Percentiles rank a stretch among this genome's conserved stretches.
Conservation (phyloP, 805 yeast species). For the Nakazawaea wyomingensis region DNA sequence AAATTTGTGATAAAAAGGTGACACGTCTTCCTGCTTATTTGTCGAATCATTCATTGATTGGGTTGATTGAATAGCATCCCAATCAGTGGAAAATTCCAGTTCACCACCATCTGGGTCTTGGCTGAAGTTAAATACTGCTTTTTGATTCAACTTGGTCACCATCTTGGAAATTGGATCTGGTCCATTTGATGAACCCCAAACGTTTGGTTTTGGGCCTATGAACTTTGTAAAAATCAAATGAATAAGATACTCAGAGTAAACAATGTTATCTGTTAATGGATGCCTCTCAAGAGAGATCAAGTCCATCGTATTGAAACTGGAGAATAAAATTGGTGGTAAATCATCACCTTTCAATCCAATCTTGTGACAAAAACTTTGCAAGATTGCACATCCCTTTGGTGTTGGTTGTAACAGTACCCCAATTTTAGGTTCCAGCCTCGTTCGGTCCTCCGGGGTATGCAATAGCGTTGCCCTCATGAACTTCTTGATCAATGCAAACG, state of each 20-base stretch:
- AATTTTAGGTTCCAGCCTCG: slow-evolving; percentile 42
- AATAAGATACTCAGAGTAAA: slow-evolving; percentile 60
- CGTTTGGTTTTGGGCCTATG: slow-evolving; percentile 63
- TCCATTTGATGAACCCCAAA: slow-evolving; percentile 55
- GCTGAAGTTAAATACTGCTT: neutral
- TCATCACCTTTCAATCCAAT: slow-evolving; percentile 41
- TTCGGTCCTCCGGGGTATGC: slow-evolving; percentile 74
- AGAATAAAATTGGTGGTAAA: slow-evolving; percentile 43
- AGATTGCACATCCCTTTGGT: slow-evolving; percentile 78
- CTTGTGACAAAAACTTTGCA: slow-evolving; percentile 54
- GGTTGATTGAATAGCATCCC: neutral
- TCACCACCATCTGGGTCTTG: neutral
- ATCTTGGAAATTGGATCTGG: slow-evolving; percentile 45
- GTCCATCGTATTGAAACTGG: slow-evolving; percentile 67
- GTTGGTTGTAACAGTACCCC: slow-evolving; percentile 68
- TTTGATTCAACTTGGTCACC: slow-evolving; percentile 24
- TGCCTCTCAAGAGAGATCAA: slow-evolving; percentile 65
- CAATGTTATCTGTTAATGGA: slow-evolving; percentile 47
- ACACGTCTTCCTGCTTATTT: slow-evolving; percentile 15
- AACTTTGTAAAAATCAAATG: slow-evolving; percentile 55
- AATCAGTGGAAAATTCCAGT: neutral
- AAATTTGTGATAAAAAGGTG: slow-evolving; percentile 71
- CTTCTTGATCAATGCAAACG: slow-evolving; percentile 37
- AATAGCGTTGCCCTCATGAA: slow-evolving; percentile 60
- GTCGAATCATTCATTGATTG: neutral